A percentile compares a stretch with the other conserved stretches of the same genome.
Conservation (phyloP, 208 protist species). For the Trypanosoma melophagium region DNA sequence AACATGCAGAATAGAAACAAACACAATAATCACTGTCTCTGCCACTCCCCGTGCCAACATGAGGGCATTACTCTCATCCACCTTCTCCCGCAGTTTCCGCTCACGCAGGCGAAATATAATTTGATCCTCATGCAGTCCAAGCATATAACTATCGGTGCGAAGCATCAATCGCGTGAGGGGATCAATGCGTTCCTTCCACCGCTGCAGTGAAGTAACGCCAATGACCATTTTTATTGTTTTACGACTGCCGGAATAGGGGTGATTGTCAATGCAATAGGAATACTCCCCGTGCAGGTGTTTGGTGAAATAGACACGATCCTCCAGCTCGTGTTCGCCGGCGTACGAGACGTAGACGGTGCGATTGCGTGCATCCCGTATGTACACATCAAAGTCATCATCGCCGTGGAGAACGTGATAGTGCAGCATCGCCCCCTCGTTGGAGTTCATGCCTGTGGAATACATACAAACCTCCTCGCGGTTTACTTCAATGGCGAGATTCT, state of each 20-base stretch:
- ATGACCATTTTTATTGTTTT: constrained; percentile 77
- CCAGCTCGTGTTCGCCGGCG: constrained; percentile 65
- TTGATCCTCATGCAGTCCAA: constrained; percentile 81
- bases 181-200: constrained; percentile 78
- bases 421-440: constrained; percentile 68
- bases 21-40: constrained; percentile 59
- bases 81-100: constrained; percentile 44
- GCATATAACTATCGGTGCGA: constrained; percentile 62
- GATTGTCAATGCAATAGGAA: constrained; percentile 83
- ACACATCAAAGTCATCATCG: constrained; percentile 71
- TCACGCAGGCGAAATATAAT: constrained; percentile 75
- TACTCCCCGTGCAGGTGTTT: constrained; percentile 60
- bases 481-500: constrained; percentile 56
- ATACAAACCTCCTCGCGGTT: constrained; percentile 73
- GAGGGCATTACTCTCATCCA: constrained; percentile 64
- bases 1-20: constrained; percentile 63
- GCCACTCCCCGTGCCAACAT: constrained; percentile 47
- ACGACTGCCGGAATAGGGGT: constrained; percentile 39
- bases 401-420: constrained; percentile 73
- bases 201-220: constrained; percentile 69
- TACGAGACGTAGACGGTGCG: constrained; percentile 70
- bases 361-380: constrained; percentile 57
- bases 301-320: constrained; percentile 81
- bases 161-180: constrained; percentile 68
- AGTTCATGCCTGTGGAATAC: constrained; percentile 55